Evolutionary conservation across 1,284 basidiomycete species (phyloP).

Genomic region (Cutaneotrichosporon sp.): DNA sequence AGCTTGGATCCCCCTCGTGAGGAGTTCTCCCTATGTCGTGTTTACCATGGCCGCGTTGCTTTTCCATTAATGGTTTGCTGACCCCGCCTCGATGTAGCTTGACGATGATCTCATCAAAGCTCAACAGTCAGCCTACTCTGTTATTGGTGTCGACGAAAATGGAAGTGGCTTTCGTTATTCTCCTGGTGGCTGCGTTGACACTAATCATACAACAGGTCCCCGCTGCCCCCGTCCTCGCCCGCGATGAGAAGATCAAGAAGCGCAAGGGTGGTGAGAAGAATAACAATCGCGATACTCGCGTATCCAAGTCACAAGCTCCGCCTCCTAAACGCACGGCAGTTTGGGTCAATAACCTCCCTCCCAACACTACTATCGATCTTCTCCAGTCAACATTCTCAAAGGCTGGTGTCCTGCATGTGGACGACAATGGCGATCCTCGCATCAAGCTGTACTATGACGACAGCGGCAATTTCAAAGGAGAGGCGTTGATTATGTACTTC

Average conservation of each 20-base stretch:
- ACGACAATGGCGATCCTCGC: constrained; percentile 77
- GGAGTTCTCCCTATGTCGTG: constrained; percentile 37
- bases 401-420: constrained; percentile 88
- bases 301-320: constrained; percentile 49
- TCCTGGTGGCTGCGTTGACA: neutral
- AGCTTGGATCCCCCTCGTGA: constrained; percentile 75
- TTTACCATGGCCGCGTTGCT: no score
- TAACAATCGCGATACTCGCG: constrained; percentile 50
- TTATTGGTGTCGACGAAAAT: constrained; percentile 84
- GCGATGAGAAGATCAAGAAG: constrained; percentile 59
- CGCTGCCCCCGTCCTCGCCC: constrained; percentile 71
- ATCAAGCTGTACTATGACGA: constrained; percentile 91
- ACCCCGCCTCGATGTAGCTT: constrained; percentile 52
- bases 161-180: constrained; percentile 52
- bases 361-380: constrained; percentile 68
- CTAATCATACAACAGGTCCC: constrained; percentile 57
- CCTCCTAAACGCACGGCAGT: constrained; percentile 75
- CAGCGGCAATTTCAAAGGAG: constrained; percentile 87
- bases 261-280: constrained; percentile 49
- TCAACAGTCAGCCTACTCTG: constrained; percentile 88
- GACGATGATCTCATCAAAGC: constrained; percentile 74
- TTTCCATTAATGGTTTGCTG: neutral
- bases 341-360: constrained; percentile 80
- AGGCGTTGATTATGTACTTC: constrained; percentile 94
- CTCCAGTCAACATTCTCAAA: constrained; percentile 76